Base-by-base conservation (phyloP, 2,329 filamentous ascomycete genomes). In the Xylariaceae sp. region DNA sequence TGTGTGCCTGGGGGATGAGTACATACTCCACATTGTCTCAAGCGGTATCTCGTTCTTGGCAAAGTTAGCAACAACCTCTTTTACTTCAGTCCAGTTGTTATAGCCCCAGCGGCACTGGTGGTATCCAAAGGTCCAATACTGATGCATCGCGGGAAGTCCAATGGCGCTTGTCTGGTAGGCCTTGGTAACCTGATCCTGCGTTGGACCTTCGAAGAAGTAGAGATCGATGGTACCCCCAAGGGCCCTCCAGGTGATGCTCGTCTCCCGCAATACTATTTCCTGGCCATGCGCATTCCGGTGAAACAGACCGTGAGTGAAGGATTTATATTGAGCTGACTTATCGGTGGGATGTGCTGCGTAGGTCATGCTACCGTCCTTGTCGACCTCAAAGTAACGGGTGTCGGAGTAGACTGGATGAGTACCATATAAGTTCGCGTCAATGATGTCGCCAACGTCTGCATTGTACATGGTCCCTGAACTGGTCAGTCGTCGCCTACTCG, bases 61-160 rank as follows among this genome's bases (percentile, higher is more conserved):
- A 70, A 88, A 89, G 67, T 82, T 84, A 56, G 81, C 79, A 4
- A 89, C 78, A 1, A 89, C 85, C 48, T 83, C 80, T 59, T 86
- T 78, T 2, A 89, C 66, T 31, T 82, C 76, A 1, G 81, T 80
- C 83, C 86, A 90, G 63, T 88, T 89, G 40, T 78, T 73, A 67
- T 94, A 94, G 0, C 89, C 89, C 84, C 89, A 94, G 56, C 88
- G 80, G 63, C 88, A 92, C 67, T 95, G 89, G 61, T 95, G 89
- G 67, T 80, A 92, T 0, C 90, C 90, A 57, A 95, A 83, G 0
- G 85, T 83, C 77, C 83, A 92, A 72, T 94, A 94, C 61, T 88
- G 85, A 66, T 91, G 86, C 82, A 92, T 85, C 0, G 84, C 84
- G 1, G 89, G 88, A 4, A 88, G 73, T 0, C 89, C 88, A 50